Evolutionary conservation across 2,329 filamentous ascomycete genomes (phyloP), one percentile per base, ranked within the genome.

Genomic region (Penicillium sp.): DNA sequence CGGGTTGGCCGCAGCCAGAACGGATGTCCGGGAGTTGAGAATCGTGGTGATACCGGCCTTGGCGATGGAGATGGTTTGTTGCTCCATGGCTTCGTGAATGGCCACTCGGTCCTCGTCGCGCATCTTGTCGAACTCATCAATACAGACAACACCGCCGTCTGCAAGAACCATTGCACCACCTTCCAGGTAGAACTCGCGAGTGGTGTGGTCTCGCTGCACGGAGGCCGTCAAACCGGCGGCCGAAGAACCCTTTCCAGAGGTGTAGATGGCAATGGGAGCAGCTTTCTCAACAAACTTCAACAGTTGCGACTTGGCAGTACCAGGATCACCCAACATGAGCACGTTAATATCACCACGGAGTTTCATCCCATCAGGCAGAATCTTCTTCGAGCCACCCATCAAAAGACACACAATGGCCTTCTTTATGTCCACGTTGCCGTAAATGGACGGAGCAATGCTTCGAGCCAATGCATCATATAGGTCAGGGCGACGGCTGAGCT

Each of bases 111-210:
- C 93, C 69, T 98, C 93, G 65, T 98, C 93, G 52, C 93, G 81
- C 93, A 98, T 98, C 77, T 98, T 98, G 74, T 98, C 93, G 65
- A 98, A 98, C 71, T 98, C 93, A 65, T 98, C 93, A 59, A 98
- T 98, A 69, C 93, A 97, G 8, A 97, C 93, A 1, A 97, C 91
- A 60, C 93, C 93, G 2, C 90, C 90, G 57, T 98, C 93, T 3
- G 93, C 93, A 14, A 98, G 81, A 3, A 98, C 93, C 93, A 98
- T 97, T 26, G 93, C 93, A 70, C 93, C 93, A 38, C 93, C 93
- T 75, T 98, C 93, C 0, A 98, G 82, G 63, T 97, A 98, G 69
- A 98, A 98, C 67, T 98, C 93, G 42, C 93, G 81, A 0, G 91
- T 96, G 11, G 84, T 86, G 11, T 87, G 84, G 63, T 98, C 93